phyloP scores from a whole-genome alignment of 768 basidiomycete species.

The Pulveroboletus sp. region DNA sequence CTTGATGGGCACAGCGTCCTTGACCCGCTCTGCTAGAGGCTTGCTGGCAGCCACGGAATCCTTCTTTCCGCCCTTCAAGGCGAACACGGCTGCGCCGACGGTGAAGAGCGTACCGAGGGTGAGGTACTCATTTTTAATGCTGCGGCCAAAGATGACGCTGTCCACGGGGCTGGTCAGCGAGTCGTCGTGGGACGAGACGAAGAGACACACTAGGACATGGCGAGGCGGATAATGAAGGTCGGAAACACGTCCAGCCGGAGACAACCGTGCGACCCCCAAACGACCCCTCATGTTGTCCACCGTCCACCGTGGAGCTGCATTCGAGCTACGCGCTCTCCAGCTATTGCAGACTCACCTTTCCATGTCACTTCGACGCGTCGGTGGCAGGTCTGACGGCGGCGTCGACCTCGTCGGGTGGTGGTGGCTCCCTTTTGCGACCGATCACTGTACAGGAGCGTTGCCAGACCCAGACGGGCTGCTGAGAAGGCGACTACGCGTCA shows the following conservation, averaged over 20 bases:
- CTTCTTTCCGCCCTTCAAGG: slow-evolving; percentile 56
- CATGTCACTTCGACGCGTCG: slow-evolving; percentile 76
- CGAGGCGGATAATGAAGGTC: slow-evolving; percentile 3
- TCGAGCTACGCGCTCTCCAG: slow-evolving; percentile 64
- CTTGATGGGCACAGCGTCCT: slow-evolving; percentile 59
- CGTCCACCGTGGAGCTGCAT: slow-evolving; percentile 66
- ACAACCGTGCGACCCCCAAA: slow-evolving; percentile 22
- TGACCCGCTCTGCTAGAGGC: slow-evolving; percentile 52
- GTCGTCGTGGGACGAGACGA: neutral
- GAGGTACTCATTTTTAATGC: slow-evolving; percentile 78
- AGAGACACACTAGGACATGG: slow-evolving; percentile 45
- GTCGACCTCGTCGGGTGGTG: slow-evolving; percentile 91
- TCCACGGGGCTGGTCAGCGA: slow-evolving; percentile 2
- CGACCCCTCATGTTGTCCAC: slow-evolving; percentile 38
- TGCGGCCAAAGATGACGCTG: slow-evolving; percentile 76
- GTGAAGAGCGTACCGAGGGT: slow-evolving; percentile 63
- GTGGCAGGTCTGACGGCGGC: slow-evolving; percentile 87
- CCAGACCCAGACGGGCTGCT: slow-evolving; percentile 13
- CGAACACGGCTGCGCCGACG: slow-evolving; percentile 50
- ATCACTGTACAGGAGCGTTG: slow-evolving; percentile 4
- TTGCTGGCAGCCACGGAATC: slow-evolving; percentile 36
- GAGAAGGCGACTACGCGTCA: slow-evolving; percentile 61
- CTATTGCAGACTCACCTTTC: slow-evolving; percentile 63
- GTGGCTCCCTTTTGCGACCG: slow-evolving; percentile 60
- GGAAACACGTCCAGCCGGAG: slow-evolving; percentile 14